Base-by-base conservation (phyloP, 768 basidiomycete genomes). In the Tulasnella sp. region DNA sequence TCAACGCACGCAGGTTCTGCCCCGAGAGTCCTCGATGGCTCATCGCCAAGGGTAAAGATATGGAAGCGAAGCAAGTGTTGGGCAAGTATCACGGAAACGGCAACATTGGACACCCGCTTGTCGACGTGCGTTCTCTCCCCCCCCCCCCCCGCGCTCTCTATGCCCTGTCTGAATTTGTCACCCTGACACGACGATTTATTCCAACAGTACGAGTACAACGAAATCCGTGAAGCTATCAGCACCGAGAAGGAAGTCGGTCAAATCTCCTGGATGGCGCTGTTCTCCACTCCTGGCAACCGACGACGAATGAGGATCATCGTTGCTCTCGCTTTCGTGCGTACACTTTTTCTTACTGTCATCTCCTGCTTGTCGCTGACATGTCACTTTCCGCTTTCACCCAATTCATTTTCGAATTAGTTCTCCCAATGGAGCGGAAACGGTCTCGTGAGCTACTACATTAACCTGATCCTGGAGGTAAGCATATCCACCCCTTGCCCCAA, bases 391-490 rank as follows among this genome's bases (percentile, higher is more conserved):
- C 5, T 34, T 29, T 64, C 58, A 29, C 58, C 58, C 58, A 29
- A 49, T 12, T 22, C 4, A 34, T 54, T 22, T 54, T 25, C 31
- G 8, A 34, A 64, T 29, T 64, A 64, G 52, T 72, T 93, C 87
- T 92, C 91, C 0, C 92, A 93, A 78, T 93, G 91, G 92, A 89
- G 88, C 9, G 92, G 91, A 22, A 93, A 93, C 80, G 92, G 87
- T 76, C 90, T 94, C 73, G 90, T 92, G 70, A 92, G 91, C 8
- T 93, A 75, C 78, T 77, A 78, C 67, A 88, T 89, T 73, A 58
- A 84, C 72, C 2, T 34, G 37, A 2, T 75, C 31, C 17, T 45
- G 76, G 73, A 74, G 52, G 58, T 64, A 64, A 34, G 58, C 8
- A 3, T 34, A 25, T 25, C 0, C 31, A 64, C 58, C 25, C 58